phyloP scores from a whole-genome alignment of 2,329 filamentous ascomycete genomes.

The Xylaria sp. region DNA sequence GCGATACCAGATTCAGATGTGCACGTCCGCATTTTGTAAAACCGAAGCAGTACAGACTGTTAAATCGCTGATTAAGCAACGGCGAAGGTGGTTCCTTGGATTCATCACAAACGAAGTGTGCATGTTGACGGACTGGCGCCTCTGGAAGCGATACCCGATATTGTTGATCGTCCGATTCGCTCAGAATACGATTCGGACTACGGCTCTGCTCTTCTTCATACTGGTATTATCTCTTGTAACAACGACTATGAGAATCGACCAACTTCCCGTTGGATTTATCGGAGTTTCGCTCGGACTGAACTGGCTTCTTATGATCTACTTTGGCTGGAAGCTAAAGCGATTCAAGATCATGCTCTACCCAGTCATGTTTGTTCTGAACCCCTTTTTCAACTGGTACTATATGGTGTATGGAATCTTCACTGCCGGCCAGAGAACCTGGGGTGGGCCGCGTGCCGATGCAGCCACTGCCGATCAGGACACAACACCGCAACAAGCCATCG shows the following conservation, averaged over 20 bases:
- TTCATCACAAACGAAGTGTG: slow-evolving; percentile 99
- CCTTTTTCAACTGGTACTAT: slow-evolving; percentile 98
- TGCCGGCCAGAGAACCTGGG: slow-evolving; percentile 94
- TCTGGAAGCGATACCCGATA: slow-evolving; percentile 92
- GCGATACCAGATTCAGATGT: slow-evolving; percentile 96
- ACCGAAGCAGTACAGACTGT: slow-evolving; percentile 96
- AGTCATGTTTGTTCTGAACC: slow-evolving; percentile 93
- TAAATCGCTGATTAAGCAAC: slow-evolving; percentile 87
- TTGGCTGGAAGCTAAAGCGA: slow-evolving; percentile 84
- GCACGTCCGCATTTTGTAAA: slow-evolving; percentile 97
- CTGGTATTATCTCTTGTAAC: slow-evolving; percentile 88
- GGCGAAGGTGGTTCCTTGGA: slow-evolving; percentile 94
- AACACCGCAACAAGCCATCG: slow-evolving; percentile 84
- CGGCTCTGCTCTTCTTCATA: slow-evolving; percentile 92
- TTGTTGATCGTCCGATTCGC: slow-evolving; percentile 89
- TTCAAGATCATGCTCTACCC: slow-evolving; percentile 97
- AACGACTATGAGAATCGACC: slow-evolving; percentile 79
- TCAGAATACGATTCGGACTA: slow-evolving; percentile 96
- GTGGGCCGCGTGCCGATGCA: slow-evolving; percentile 90
- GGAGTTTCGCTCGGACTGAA: slow-evolving; percentile 92
- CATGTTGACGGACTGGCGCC: slow-evolving; percentile 93
- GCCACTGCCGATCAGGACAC: slow-evolving; percentile 80
- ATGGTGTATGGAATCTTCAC: slow-evolving; percentile 98
- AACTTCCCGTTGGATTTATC: slow-evolving; percentile 93
- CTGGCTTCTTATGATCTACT: slow-evolving; percentile 96